A percentile compares a stretch with the other conserved stretches of the same genome.
These are phyloP conservation scores for Rosa lucieae DNA, from an alignment of 306 rosid species.

Conservation along the genomic window DNA sequence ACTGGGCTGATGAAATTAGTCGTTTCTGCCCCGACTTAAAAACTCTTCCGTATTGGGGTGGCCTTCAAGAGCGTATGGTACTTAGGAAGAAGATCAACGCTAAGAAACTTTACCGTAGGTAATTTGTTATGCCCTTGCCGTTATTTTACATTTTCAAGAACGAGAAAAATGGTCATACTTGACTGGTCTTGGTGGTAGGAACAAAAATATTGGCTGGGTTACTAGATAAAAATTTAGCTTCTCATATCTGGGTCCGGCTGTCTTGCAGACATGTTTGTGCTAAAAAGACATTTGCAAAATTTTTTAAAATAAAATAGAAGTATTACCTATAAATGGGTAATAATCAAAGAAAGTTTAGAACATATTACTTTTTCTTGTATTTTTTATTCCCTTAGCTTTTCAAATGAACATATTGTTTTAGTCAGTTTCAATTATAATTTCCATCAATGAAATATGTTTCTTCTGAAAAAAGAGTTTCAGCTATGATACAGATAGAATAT, in stretches of 20 bases:
- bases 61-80: slow-evolving; percentile 73
- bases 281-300: not conserved
- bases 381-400: not conserved
- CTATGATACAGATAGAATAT: not conserved
- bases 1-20: slow-evolving; percentile 98
- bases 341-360: not conserved
- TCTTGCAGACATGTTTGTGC: not conserved
- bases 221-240: not conserved
- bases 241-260: not conserved
- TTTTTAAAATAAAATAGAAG: not conserved
- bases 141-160: slow-evolving; percentile 15
- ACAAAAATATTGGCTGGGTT: not conserved
- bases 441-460: not conserved
- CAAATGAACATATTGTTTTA: not conserved
- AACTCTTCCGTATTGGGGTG: slow-evolving; percentile 98
- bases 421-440: not conserved
- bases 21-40: slow-evolving; percentile 94
- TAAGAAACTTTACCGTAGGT: slow-evolving; percentile 93
- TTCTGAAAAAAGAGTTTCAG: not conserved
- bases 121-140: slow-evolving; percentile 28
- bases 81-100: slow-evolving; percentile 91
- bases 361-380: not conserved
- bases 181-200: not conserved
- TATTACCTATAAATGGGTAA: not conserved
- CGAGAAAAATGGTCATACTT: not conserved